Evolutionary conservation across 2,329 filamentous ascomycete species (phyloP).

Genomic region (Talaromyces sp.): DNA sequence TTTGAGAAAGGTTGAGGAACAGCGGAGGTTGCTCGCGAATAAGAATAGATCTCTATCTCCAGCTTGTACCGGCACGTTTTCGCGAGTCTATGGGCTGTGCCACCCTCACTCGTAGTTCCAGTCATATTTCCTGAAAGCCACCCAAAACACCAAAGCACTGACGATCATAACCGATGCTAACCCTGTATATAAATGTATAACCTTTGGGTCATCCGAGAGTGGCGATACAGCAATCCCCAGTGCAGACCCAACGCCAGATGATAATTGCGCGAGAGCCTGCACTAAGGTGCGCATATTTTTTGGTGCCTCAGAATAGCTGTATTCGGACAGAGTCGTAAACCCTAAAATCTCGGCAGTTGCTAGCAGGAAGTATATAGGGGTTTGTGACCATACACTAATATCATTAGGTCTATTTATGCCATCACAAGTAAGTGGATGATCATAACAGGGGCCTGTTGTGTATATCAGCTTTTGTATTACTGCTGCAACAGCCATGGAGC

Average conservation of each 20-base stretch:
- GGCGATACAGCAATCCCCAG: neutral
- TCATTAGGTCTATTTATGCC: constrained; percentile 23
- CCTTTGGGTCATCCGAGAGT: neutral
- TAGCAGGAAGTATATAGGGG: constrained; percentile 37
- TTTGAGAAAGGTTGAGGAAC: no score
- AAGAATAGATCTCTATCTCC: no score
- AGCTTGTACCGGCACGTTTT: no score
- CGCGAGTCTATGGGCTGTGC: no score
- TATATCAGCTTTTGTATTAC: constrained; percentile 58
- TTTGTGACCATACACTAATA: constrained; percentile 38
- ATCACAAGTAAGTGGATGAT: constrained; percentile 35
- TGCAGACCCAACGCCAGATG: neutral
- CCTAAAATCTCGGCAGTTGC: constrained; percentile 42
- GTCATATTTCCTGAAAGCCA: neutral
- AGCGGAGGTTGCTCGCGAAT: no score
- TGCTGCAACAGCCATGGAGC: constrained; percentile 53
- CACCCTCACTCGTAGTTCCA: neutral
- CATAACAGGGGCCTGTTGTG: constrained; percentile 50
- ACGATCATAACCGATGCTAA: neutral
- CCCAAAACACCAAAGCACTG: neutral
- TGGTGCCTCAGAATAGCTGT: constrained; percentile 41
- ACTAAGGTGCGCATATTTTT: constrained; percentile 29
- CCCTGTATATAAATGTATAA: neutral
- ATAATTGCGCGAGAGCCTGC: neutral
- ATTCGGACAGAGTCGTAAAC: constrained; percentile 40